A percentile compares a stretch with the other conserved stretches of the same genome.
Evolutionary conservation across 2,329 filamentous ascomycete species (phyloP).

Genomic region (Hymenoscyphus fraxineus): DNA sequence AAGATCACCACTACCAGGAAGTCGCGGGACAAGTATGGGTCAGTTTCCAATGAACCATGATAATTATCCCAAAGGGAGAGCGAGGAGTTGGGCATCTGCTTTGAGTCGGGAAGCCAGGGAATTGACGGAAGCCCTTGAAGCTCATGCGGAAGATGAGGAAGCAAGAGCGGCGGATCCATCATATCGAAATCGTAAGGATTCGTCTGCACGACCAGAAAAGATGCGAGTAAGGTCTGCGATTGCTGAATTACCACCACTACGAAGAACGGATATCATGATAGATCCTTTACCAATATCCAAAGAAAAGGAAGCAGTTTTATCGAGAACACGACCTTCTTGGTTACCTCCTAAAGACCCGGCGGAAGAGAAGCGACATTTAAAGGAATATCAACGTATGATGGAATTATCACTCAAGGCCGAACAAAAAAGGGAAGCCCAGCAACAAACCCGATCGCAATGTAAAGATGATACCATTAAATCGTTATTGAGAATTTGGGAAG

Average conservation of each 20-base stretch:
- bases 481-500: slow-evolving; percentile 66
- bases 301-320: slow-evolving; percentile 81
- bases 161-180: slow-evolving; percentile 35
- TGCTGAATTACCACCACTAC: slow-evolving; percentile 58
- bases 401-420: slow-evolving; percentile 56
- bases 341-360: slow-evolving; percentile 82
- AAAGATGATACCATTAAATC: slow-evolving; percentile 53
- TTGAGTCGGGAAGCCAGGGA: slow-evolving; percentile 70
- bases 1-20: slow-evolving; percentile 39
- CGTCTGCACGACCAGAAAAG: slow-evolving; percentile 40
- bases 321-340: slow-evolving; percentile 78
- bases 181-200: slow-evolving; percentile 31
- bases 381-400: slow-evolving; percentile 83
- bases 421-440: slow-evolving; percentile 53
- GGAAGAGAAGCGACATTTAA: slow-evolving; percentile 86
- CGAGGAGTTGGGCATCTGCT: slow-evolving; percentile 72
- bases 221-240: slow-evolving; percentile 63
- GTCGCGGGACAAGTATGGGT: slow-evolving; percentile 39
- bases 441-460: slow-evolving; percentile 47
- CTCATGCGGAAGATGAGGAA: slow-evolving; percentile 67
- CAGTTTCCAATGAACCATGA: slow-evolving; percentile 55
- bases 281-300: slow-evolving; percentile 80
- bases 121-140: slow-evolving; percentile 76
- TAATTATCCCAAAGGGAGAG: slow-evolving; percentile 49
- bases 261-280: slow-evolving; percentile 69